phyloP scores from a whole-genome alignment of 2,329 filamentous ascomycete genomes.

The Hirsutella thompsonii region DNA sequence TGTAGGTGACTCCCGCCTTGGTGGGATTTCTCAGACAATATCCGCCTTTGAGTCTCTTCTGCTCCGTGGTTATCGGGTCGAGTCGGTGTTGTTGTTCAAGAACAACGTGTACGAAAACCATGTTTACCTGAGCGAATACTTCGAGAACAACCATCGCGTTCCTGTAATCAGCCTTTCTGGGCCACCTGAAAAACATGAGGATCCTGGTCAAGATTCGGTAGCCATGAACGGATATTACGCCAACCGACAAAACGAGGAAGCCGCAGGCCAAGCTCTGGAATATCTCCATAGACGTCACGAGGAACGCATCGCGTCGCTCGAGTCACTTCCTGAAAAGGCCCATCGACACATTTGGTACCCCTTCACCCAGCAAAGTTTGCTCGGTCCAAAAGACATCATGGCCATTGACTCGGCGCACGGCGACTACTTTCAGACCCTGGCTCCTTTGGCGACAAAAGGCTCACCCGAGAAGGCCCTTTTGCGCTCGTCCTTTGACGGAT shows the following conservation, averaged over 20 bases:
- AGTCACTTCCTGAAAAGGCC: slow-evolving; percentile 48
- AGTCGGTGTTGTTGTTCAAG: slow-evolving; percentile 55
- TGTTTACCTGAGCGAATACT: slow-evolving; percentile 55
- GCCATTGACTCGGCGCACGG: slow-evolving; percentile 71
- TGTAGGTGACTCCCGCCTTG: slow-evolving; percentile 61
- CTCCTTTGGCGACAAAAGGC: neutral
- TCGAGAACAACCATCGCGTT: slow-evolving; percentile 44
- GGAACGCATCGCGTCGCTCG: slow-evolving; percentile 42
- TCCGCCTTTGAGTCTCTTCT: slow-evolving; percentile 67
- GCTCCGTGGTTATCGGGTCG: slow-evolving; percentile 67
- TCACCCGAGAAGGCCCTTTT: slow-evolving; percentile 8
- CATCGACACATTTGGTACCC: slow-evolving; percentile 68
- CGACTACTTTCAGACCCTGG: slow-evolving; percentile 58
- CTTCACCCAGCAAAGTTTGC: slow-evolving; percentile 65
- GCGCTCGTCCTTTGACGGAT: slow-evolving; percentile 62
- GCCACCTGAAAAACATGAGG: slow-evolving; percentile 38
- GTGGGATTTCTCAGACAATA: slow-evolving; percentile 70
- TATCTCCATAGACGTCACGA: slow-evolving; percentile 40
- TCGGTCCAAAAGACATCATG: slow-evolving; percentile 49
- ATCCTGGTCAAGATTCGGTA: slow-evolving; percentile 33
- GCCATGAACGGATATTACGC: slow-evolving; percentile 54
- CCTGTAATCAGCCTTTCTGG: slow-evolving; percentile 41
- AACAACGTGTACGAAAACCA: slow-evolving; percentile 56
- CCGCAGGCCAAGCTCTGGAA: slow-evolving; percentile 31
- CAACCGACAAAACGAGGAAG: slow-evolving; percentile 22